Conservation (phyloP, 768 basidiomycete species). For the Auricularia auricula-judae region DNA sequence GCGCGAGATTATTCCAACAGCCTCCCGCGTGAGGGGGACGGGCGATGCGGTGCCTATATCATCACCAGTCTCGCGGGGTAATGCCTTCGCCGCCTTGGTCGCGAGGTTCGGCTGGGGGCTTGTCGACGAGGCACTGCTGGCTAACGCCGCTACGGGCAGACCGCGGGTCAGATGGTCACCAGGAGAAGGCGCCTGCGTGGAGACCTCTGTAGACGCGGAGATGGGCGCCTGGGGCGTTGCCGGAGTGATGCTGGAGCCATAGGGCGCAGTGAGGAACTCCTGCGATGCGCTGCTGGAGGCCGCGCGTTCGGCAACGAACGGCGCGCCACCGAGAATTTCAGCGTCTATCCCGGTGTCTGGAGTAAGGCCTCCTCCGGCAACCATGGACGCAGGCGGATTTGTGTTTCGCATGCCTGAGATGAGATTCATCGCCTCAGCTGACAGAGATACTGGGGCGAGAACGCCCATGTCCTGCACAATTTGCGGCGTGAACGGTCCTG, state of each 20-base stretch:
- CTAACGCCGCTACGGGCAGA: not conserved
- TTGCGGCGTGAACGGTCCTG: not conserved
- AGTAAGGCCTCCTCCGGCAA: not conserved
- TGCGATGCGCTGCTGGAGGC: too few relatives aligned
- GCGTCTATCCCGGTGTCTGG: not conserved
- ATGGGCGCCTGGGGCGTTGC: not conserved
- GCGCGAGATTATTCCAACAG: constrained; percentile 65
- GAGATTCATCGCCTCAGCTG: not conserved
- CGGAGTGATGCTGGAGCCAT: not conserved
- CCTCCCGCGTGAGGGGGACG: constrained; percentile 64
- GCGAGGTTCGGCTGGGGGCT: constrained; percentile 2
- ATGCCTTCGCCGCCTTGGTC: constrained; percentile 28
- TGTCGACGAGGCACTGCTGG: constrained; percentile 1
- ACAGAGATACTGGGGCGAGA: not conserved
- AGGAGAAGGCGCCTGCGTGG: not conserved
- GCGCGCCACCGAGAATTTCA: not conserved
- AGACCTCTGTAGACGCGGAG: not conserved
- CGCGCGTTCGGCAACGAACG: too few relatives aligned
- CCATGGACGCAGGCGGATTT: not conserved
- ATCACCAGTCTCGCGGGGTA: constrained; percentile 77
- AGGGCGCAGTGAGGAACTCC: too few relatives aligned
- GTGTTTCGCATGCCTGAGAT: not conserved
- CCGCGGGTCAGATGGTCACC: not conserved
- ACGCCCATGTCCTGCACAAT: not conserved
- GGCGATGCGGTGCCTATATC: constrained; percentile 86